Evolutionary conservation across 2,329 filamentous ascomycete genomes (phyloP).

Genomic region (Phaeophleospora eucalypticola): DNA sequence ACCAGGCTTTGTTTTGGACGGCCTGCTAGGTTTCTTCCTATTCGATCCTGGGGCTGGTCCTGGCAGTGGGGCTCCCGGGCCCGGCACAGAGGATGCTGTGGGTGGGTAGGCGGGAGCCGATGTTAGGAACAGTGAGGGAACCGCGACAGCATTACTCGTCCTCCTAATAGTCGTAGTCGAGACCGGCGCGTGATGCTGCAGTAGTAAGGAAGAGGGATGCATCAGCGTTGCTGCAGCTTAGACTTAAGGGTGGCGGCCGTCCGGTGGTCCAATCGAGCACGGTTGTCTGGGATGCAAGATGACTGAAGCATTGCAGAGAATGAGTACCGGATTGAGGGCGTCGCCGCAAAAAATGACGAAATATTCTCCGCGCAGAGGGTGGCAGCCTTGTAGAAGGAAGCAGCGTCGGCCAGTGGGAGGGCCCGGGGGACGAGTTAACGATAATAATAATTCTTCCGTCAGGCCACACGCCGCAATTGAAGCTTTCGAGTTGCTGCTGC

Average conservation of each 20-base stretch:
- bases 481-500: no score
- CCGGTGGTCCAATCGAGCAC: constrained; percentile 3
- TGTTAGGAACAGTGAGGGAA: constrained; percentile 9
- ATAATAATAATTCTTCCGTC: no score
- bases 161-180: constrained; percentile 12
- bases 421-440: not conserved
- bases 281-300: constrained; percentile 4
- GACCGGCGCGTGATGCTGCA: constrained; percentile 8
- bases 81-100: constrained; percentile 6
- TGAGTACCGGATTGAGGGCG: not conserved
- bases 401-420: not conserved
- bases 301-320: not conserved
- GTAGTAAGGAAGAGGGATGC: constrained; percentile 8
- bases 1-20: constrained; percentile 38
- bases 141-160: constrained; percentile 10
- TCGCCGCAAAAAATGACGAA: constrained; percentile 6
- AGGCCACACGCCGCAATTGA: no score
- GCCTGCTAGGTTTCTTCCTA: constrained; percentile 25
- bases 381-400: not conserved
- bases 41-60: constrained; percentile 10
- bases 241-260: constrained; percentile 10
- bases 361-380: not conserved
- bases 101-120: constrained; percentile 16
- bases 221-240: constrained; percentile 16
- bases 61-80: constrained; percentile 14